Conservation (phyloP, 768 basidiomycete genomes). For the Panaeolus cyanescens region DNA sequence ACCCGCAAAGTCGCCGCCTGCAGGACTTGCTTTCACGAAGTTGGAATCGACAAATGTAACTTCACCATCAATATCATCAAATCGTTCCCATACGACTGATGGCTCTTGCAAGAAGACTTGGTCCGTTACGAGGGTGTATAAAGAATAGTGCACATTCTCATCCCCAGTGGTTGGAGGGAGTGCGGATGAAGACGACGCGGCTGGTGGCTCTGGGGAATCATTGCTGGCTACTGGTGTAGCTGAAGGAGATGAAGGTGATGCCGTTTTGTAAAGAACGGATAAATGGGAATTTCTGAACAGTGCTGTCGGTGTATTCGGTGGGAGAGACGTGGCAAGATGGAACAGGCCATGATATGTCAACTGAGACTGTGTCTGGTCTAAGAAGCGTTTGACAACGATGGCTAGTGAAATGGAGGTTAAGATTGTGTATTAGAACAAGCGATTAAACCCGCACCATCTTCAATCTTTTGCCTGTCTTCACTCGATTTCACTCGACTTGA, state of each 20-base stretch:
- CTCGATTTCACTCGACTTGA: slow-evolving; percentile 28
- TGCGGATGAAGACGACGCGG: slow-evolving; percentile 10
- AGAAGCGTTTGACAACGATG: slow-evolving; percentile 63
- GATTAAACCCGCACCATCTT: slow-evolving; percentile 56
- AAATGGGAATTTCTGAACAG: slow-evolving; percentile 92
- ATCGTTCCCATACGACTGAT: slow-evolving; percentile 86
- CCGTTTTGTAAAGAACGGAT: slow-evolving; percentile 76
- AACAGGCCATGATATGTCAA: slow-evolving; percentile 89
- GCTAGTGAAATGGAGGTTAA: slow-evolving; percentile 43
- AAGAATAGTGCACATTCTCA: slow-evolving; percentile 23
- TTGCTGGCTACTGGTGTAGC: not conserved
- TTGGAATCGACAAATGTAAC: slow-evolving; percentile 77
- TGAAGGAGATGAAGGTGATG: slow-evolving; percentile 14
- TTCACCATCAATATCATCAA: slow-evolving; percentile 86
- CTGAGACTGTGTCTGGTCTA: slow-evolving; percentile 76
- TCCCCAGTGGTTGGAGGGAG: not conserved
- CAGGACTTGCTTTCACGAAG: slow-evolving; percentile 64
- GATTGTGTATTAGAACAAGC: not conserved
- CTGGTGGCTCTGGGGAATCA: not conserved
- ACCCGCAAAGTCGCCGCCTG: slow-evolving; percentile 82
- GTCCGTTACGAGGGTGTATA: slow-evolving; percentile 88
- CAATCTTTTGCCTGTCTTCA: slow-evolving; percentile 63
- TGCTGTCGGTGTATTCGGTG: slow-evolving; percentile 61
- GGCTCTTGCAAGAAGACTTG: slow-evolving; percentile 76
- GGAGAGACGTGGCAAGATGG: slow-evolving; percentile 67